Percentiles rank a stretch among this genome's conserved stretches.
Conservation (phyloP, 75 land plant genomes). For the Picea glauca region DNA sequence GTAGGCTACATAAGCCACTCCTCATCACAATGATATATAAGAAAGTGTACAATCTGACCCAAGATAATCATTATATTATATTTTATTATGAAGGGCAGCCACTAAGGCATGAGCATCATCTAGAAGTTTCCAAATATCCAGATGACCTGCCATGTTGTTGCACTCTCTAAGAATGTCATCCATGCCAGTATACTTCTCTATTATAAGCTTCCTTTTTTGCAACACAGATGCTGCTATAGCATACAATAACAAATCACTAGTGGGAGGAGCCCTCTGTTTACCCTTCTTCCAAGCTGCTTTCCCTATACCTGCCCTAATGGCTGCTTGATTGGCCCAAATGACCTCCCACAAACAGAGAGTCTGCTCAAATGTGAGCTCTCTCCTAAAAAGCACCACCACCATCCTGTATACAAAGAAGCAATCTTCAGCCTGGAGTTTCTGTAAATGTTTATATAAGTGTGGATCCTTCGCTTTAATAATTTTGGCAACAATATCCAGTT, state of each 20-base stretch:
- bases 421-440: conserved; percentile 71
- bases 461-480: conserved; percentile 68
- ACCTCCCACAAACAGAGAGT: conserved; percentile 91
- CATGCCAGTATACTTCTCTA: conserved; percentile 83
- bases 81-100: conserved; percentile 65
- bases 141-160: conserved; percentile 90
- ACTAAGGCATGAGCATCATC: conserved; percentile 90
- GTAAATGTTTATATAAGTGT: conserved; percentile 63
- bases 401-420: conserved; percentile 90
- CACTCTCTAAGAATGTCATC: conserved; percentile 96
- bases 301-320: conserved; percentile 53
- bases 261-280: conserved; percentile 49
- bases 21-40: background rate
- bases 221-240: conserved; percentile 88
- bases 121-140: conserved; percentile 92
- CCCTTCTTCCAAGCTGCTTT: conserved; percentile 54
- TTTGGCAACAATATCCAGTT: conserved; percentile 56
- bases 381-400: conserved; percentile 90
- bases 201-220: conserved; percentile 67
- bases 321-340: conserved; percentile 93
- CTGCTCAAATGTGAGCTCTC: conserved; percentile 95
- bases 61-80: conserved; percentile 17
- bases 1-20: background rate
- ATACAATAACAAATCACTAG: conserved; percentile 75
- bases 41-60: background rate